A percentile compares a stretch with the other conserved stretches of the same genome.
These are phyloP conservation scores for Cynara cardunculus DNA, from an alignment of 129 eudicot genomes.

Conservation along the genomic window DNA sequence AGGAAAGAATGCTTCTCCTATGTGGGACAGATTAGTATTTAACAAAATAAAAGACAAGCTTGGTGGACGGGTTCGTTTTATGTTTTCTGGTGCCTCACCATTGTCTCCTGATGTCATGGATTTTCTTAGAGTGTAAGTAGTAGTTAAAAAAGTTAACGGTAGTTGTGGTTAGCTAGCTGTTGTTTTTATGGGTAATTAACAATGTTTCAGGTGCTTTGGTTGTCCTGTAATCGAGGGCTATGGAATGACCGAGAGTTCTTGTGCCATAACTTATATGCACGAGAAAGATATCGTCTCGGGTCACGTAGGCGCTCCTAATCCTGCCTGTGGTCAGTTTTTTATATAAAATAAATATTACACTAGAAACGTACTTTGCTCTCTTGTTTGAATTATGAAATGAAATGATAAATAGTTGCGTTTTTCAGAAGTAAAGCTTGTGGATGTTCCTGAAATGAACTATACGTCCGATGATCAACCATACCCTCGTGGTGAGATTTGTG, in stretches of 20 bases:
- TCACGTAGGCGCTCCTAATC: slow-evolving; percentile 76
- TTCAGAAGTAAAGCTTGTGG: slow-evolving; percentile 81
- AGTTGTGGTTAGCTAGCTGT: background rate
- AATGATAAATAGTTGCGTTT: slow-evolving; percentile 1
- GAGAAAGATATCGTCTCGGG: slow-evolving; percentile 54
- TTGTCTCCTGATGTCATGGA: slow-evolving; percentile 86
- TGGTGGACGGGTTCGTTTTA: slow-evolving; percentile 82
- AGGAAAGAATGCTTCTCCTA: slow-evolving; percentile 77
- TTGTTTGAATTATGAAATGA: background rate
- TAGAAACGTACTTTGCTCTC: background rate
- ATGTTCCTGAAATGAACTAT: slow-evolving; percentile 93
- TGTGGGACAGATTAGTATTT: slow-evolving; percentile 84
- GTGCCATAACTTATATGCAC: slow-evolving; percentile 52
- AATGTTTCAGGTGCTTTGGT: slow-evolving; percentile 69
- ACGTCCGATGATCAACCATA: slow-evolving; percentile 73
- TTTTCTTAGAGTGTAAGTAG: slow-evolving; percentile 74
- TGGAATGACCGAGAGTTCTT: slow-evolving; percentile 87
- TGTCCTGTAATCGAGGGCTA: slow-evolving; percentile 67
- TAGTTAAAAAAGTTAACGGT: background rate
- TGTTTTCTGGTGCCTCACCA: slow-evolving; percentile 85
- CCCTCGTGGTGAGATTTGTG: slow-evolving; percentile 96
- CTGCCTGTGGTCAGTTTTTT: slow-evolving; percentile 73
- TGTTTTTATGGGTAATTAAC: background rate
- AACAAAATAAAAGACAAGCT: slow-evolving; percentile 71
- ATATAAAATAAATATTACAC: background rate